Conservation (phyloP, 371 early-diverging fungal genomes). For the Synchytrium microbalum region DNA sequence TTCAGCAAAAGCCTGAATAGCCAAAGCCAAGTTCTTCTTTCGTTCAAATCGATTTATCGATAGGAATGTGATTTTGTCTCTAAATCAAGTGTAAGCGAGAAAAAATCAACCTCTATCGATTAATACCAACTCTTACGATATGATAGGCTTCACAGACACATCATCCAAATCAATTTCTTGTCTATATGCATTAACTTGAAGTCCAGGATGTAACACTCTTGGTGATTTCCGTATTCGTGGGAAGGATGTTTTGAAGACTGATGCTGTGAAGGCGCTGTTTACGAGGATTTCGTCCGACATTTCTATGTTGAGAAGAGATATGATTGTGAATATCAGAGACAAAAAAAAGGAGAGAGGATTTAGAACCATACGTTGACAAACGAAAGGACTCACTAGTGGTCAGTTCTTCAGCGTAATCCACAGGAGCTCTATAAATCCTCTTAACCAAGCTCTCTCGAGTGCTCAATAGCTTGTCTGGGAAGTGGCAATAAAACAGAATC, state of each 20-base stretch:
- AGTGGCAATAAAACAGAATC: constrained; percentile 94
- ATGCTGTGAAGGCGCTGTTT: constrained; percentile 83
- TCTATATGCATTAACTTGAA: constrained; percentile 65
- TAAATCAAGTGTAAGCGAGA: neutral
- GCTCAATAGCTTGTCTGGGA: constrained; percentile 79
- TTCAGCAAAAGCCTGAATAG: constrained; percentile 65
- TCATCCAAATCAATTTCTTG: constrained; percentile 44
- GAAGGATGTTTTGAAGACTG: constrained; percentile 67
- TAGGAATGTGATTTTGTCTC: constrained; percentile 34
- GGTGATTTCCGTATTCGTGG: constrained; percentile 49
- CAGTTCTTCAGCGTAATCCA: constrained; percentile 77
- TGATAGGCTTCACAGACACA: constrained; percentile 45
- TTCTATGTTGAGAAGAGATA: constrained; percentile 36
- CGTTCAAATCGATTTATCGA: constrained; percentile 92
- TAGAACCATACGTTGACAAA: neutral
- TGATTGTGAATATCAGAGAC: too few relatives aligned
- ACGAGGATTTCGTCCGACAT: constrained; percentile 83
- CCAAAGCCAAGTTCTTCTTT: constrained; percentile 84
- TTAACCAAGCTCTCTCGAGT: constrained; percentile 55
- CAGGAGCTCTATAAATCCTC: constrained; percentile 65
- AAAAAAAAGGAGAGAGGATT: neutral
- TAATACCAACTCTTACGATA: constrained; percentile 33
- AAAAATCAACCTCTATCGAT: constrained; percentile 7
- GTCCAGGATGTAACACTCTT: constrained; percentile 78
- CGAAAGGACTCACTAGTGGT: constrained; percentile 56